Evolutionary conservation across 108 stramenopile genomes (phyloP).

Genomic region (Cyclostephanos tholiformis): DNA sequence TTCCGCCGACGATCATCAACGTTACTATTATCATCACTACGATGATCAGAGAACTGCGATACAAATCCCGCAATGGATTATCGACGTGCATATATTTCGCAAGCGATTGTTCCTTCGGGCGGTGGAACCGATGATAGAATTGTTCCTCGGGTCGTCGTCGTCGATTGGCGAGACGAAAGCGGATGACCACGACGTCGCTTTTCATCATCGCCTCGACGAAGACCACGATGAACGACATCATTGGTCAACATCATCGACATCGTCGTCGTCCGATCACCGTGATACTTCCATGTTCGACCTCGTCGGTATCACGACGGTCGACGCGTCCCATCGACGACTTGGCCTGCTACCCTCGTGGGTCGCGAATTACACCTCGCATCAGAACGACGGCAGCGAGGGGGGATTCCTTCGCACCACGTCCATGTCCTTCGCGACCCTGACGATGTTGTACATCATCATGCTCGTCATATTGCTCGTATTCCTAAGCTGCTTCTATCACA

Average conservation of each 20-base stretch:
- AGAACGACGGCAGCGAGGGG: not conserved
- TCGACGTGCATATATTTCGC: conserved; percentile 66
- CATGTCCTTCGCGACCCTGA: conserved; percentile 82
- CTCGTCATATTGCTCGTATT: conserved; percentile 68
- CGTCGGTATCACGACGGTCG: conserved; percentile 2
- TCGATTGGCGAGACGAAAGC: conserved; percentile 6
- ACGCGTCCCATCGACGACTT: conserved; percentile 62
- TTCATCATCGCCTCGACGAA: too few species aligned
- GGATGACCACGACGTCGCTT: too few species aligned
- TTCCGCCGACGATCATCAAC: not conserved
- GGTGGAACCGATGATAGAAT: conserved; percentile 79
- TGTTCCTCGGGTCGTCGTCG: conserved; percentile 64
- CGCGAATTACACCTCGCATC: conserved; percentile 34
- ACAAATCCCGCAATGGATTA: conserved; percentile 72
- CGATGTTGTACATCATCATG: conserved; percentile 71
- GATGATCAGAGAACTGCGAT: conserved; percentile 1
- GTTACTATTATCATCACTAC: not conserved
- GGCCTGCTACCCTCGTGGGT: conserved; percentile 76
- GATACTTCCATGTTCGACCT: not conserved
- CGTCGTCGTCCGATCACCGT: not conserved
- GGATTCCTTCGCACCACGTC: conserved; percentile 59
- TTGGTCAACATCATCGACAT: not conserved
- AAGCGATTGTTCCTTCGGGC: conserved; percentile 63
- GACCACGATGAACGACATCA: too few species aligned
- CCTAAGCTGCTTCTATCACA: conserved; percentile 86